Base-by-base conservation (phyloP, 768 basidiomycete genomes). In the Myochromella boudieri region DNA sequence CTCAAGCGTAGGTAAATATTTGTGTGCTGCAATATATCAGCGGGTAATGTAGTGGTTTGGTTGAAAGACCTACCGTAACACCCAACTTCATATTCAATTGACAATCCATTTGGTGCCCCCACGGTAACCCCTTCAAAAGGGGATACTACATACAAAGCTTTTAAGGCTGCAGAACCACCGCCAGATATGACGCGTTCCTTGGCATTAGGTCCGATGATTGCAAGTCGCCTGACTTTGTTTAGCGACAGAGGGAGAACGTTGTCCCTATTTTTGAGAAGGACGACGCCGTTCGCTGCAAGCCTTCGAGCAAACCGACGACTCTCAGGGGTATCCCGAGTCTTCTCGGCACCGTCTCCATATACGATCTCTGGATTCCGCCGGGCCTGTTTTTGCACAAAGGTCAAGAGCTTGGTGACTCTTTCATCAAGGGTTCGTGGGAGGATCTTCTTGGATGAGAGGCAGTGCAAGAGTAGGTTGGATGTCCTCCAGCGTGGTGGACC, bases 91-190 rank as follows among this genome's bases (percentile, higher is more conserved):
- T 87, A 83, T 14, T 68, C 60, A 46, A 87, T 66, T 4, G 77
- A 70, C 24, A 81, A 61, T 3, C 69, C 73, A 17, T 71, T 66
- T 3, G 78, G 77, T 8, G 77, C 77, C 40, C 69, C 74, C n/a
- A 62, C 61, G 11, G 60, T 57, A 20, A 89, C 69, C 6, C 84
- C 86, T 9, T 82, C 75, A 57, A 71, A 84, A 1, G 87, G 86
- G 3, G 78, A 79, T 14, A 82, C 68, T 22, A 80, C 70, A 68
- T 87, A 88, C 12, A 75, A 78, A 1, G 85, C 69, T 49, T 81
- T 85, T 43, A 92, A 71, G 8, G 84, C 83, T 8, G 86, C 85
- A 26, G 88, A 88, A 27, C 89, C 88, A 20, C 89, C 90, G 10
- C 85, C 85, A 15, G 85, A 89, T 36, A 87, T 80, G 5, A 86